Base-by-base conservation (phyloP, 108 stramenopile genomes). In the Schizochytrium sp. region DNA sequence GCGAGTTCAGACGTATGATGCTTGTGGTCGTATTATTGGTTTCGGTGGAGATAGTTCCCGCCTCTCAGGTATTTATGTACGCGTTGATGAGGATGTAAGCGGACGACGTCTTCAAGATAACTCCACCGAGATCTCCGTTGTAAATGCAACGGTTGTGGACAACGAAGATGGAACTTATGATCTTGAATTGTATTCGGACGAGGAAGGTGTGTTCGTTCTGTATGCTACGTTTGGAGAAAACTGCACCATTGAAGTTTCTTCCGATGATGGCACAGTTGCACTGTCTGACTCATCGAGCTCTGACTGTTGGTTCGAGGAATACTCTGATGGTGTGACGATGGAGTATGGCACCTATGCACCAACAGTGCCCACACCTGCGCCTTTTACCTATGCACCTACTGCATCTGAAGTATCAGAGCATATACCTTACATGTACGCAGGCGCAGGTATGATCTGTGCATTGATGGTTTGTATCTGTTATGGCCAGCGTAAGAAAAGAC, bases 211-310 rank as follows among this genome's bases (percentile, higher is more conserved):
- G 38, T 83, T 55, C 55, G 2, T 19, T 8, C 50, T 49, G n/a
- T 83, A 83, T 40, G 76, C 76, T n/a, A 53, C 76, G 50, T 83
- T 83, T 83, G 76, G 76, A 7, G 76, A 83, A 0, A 2, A 83
- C 55, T 83, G 76, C 76, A 83, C 47, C 47, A 13, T 3, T n/a
- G 2, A 5, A 40, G 28, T 38, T 10, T 56, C 53, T 49, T 10
- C 10, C 28, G 28, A 28, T 8, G 3, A 83, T 40, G 50, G 76
- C 28, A 40, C 19, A 28, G 28, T 83, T 10, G 8, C 76, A 13
- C 76, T 83, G 38, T 47, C 40, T 69, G 19, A 38, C 42, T 12
- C 64, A 15, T 7, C 64, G 28, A 69, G 12, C 28, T 38, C 40
- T 12, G 64, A 15, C 15, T 69, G 64, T 2, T 69, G 64, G 64